These are phyloP conservation scores for Nymphaea colorata DNA, from an alignment of 164 flowering plant species.

Conservation along the genomic window DNA sequence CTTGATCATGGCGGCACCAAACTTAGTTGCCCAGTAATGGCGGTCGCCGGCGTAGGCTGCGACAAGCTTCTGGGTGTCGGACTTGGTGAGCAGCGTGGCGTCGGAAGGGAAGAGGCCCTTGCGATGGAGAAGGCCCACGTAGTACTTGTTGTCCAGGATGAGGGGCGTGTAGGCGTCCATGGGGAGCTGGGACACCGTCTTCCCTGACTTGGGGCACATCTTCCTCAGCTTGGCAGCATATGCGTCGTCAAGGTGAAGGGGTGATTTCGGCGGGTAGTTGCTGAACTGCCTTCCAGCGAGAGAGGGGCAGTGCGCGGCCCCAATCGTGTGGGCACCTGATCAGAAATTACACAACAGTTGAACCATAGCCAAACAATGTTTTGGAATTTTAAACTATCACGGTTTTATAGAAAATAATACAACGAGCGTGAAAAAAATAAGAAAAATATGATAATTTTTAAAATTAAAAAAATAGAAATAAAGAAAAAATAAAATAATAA, in stretches of 20 bases:
- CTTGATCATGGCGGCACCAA: constrained; percentile 22
- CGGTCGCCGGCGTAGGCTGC: constrained; percentile 5
- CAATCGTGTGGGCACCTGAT: constrained; percentile 24
- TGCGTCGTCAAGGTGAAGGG: constrained; percentile 13
- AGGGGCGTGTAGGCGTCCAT: constrained; percentile 19
- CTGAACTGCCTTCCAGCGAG: constrained; percentile 12
- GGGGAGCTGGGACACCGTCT: constrained; percentile 2
- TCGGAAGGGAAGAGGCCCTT: constrained; percentile 26
- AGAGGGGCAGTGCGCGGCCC: constrained; percentile 16
- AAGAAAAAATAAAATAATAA: too few species aligned
- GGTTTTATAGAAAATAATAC: too few species aligned
- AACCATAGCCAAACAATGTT: not conserved
- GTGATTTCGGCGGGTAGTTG: constrained; percentile 12
- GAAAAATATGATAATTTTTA: too few species aligned
- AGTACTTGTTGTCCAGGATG: constrained; percentile 17
- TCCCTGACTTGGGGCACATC: constrained; percentile 5
- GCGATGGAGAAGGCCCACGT: constrained; percentile 14
- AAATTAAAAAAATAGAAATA: too few species aligned
- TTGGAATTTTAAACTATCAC: too few species aligned
- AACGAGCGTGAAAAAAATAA: too few species aligned
- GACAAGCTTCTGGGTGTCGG: constrained; percentile 12
- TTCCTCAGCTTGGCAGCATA: constrained; percentile 9
- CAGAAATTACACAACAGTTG: not conserved
- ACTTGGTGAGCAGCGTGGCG: constrained; percentile 14
- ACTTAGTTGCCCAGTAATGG: constrained; percentile 12